A percentile compares a stretch with the other conserved stretches of the same genome.
These are phyloP conservation scores for Tricharina praecox DNA, from an alignment of 495 filamentous ascomycete species.

Conservation along the genomic window DNA sequence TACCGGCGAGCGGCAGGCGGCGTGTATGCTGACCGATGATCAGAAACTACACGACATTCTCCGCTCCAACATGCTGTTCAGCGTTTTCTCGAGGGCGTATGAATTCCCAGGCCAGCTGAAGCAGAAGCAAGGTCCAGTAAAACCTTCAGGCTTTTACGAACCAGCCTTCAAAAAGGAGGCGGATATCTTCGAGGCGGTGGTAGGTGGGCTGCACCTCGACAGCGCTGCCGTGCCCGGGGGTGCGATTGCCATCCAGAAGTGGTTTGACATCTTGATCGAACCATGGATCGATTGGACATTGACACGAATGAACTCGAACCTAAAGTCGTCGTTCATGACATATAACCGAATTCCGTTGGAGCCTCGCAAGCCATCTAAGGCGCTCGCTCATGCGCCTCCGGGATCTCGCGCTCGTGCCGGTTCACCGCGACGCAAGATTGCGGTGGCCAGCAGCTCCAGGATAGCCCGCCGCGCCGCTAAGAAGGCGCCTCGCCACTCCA, in stretches of 20 bases:
- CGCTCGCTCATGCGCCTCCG: no score
- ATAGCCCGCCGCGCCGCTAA: no score
- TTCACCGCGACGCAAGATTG: no score
- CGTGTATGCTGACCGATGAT: no score
- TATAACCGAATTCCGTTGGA: not conserved
- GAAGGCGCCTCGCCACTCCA: no score
- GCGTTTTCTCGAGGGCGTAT: slow-evolving; percentile 1
- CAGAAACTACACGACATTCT: slow-evolving; percentile 2
- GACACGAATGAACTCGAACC: not conserved
- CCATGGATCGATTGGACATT: slow-evolving; percentile 8
- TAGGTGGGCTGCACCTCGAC: slow-evolving; percentile 5
- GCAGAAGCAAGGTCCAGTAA: not conserved
- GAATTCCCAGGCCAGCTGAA: slow-evolving; percentile 1
- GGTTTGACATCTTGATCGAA: slow-evolving; percentile 6
- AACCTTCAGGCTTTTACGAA: no score
- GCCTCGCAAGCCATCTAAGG: not conserved
- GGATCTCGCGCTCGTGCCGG: no score
- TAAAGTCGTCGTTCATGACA: not conserved
- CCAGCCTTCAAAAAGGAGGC: slow-evolving; percentile 1
- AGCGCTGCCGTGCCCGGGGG: not conserved
- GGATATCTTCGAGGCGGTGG: slow-evolving; percentile 6
- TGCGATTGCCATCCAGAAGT: not conserved
- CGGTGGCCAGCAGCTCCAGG: no score
- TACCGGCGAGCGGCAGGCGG: no score
- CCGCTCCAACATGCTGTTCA: slow-evolving; percentile 4